Percentiles rank a stretch among this genome's conserved stretches.
Evolutionary conservation across 1,284 basidiomycete genomes (phyloP).

Genomic region (Melampsora americana): DNA sequence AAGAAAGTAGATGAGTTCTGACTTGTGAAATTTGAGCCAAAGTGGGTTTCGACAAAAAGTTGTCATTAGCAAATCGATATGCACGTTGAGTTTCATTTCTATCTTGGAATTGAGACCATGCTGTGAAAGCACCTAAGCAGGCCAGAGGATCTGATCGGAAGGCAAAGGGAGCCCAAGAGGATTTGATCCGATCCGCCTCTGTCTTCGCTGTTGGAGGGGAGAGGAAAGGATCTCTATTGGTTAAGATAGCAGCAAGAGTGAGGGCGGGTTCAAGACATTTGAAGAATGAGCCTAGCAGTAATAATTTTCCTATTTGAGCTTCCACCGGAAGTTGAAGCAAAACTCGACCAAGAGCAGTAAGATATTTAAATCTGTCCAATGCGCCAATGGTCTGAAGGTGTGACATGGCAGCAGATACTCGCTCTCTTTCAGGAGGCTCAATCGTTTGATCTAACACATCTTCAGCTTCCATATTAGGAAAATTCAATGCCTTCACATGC

Average conservation of each 20-base stretch:
- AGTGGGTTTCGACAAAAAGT: conserved; percentile 83
- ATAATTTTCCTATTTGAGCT: conserved; percentile 81
- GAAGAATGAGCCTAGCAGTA: conserved; percentile 88
- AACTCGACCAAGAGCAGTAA: conserved; percentile 83
- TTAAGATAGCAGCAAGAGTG: conserved; percentile 82
- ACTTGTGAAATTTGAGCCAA: conserved; percentile 79
- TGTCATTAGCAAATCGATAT: conserved; percentile 75
- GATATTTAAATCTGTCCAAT: conserved; percentile 69
- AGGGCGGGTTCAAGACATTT: conserved; percentile 84
- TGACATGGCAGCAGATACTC: conserved; percentile 76
- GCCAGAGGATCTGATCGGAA: conserved; percentile 85
- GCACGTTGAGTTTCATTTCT: conserved; percentile 59
- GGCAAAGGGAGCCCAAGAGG: conserved; percentile 68
- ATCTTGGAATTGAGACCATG: conserved; percentile 61
- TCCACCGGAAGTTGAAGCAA: conserved; percentile 86
- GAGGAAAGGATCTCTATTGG: conserved; percentile 86
- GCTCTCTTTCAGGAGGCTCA: conserved; percentile 78
- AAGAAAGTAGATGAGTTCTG: conserved; percentile 73
- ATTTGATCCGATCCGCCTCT: conserved; percentile 66
- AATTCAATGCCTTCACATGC: conserved; percentile 95
- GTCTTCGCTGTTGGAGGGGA: conserved; percentile 63
- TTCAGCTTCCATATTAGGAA: conserved; percentile 80
- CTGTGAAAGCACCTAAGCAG: conserved; percentile 74
- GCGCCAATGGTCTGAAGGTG: conserved; percentile 83
- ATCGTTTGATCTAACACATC: conserved; percentile 81